Evolutionary conservation across 2,329 filamentous ascomycete genomes (phyloP).

Genomic region (Dryadomyces quercivorus): DNA sequence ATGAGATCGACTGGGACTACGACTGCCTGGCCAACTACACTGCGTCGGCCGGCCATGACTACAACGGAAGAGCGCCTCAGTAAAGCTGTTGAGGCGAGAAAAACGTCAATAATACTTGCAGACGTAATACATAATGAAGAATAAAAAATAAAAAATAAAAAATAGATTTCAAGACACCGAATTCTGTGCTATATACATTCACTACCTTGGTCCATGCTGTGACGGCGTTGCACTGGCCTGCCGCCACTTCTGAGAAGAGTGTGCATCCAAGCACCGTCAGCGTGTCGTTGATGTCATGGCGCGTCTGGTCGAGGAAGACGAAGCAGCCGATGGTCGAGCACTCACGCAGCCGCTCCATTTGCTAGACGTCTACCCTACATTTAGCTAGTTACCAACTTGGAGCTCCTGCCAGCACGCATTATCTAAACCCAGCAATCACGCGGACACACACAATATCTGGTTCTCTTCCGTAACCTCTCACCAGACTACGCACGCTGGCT

Average conservation of each 20-base stretch:
- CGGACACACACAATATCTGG: no score
- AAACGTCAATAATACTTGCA: not conserved
- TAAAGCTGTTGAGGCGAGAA: not conserved
- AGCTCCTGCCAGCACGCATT: no score
- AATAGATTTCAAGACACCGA: no score
- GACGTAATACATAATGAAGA: not conserved
- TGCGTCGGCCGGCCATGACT: not conserved
- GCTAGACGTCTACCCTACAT: conserved; percentile 14
- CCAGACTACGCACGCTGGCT: no score
- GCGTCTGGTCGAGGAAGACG: conserved; percentile 24
- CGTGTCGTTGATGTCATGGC: conserved; percentile 14
- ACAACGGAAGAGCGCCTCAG: conserved; percentile 1
- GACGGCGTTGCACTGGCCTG: not conserved
- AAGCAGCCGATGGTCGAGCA: conserved; percentile 21
- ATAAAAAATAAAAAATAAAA: no score
- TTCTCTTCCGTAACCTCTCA: no score
- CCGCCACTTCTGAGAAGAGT: conserved; percentile 28
- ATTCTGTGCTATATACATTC: no score
- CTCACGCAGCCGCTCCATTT: conserved; percentile 4
- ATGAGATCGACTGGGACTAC: conserved; percentile 27
- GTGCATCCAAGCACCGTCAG: conserved; percentile 23
- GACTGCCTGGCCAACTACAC: conserved; percentile 4
- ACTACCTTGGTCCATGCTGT: no score
- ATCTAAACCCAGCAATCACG: no score
- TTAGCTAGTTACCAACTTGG: no score